Conservation (phyloP, 495 filamentous ascomycete genomes). For the Alectoria sarmentosa region DNA sequence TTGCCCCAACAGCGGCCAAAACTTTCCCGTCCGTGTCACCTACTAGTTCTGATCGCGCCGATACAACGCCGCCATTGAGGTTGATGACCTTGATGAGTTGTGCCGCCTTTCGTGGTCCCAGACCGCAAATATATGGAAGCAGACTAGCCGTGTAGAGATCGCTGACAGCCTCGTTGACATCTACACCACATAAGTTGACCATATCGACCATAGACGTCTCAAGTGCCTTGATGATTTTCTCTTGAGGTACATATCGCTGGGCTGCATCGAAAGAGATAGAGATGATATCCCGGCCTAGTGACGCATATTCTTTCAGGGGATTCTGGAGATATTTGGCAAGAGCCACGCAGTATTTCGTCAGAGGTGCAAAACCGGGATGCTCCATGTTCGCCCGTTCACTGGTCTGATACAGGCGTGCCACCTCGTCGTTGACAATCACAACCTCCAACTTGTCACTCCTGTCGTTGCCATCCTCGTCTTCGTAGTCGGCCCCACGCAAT, state of each 20-base stretch:
- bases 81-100: constrained; percentile 86
- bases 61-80: constrained; percentile 75
- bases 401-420: constrained; percentile 87
- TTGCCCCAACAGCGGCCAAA: constrained; percentile 72
- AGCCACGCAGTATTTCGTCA: constrained; percentile 82
- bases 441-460: constrained; percentile 71
- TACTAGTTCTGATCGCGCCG: constrained; percentile 74
- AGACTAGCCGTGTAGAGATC: constrained; percentile 77
- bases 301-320: constrained; percentile 91
- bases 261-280: constrained; percentile 83
- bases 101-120: constrained; percentile 87
- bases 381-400: constrained; percentile 75
- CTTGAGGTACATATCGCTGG: constrained; percentile 78
- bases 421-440: constrained; percentile 90
- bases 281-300: constrained; percentile 77
- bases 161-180: constrained; percentile 82
- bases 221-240: constrained; percentile 75
- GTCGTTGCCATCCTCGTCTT: constrained; percentile 57
- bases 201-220: constrained; percentile 96
- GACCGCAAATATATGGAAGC: constrained; percentile 83
- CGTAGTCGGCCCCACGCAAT: constrained; percentile 65
- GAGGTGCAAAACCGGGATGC: constrained; percentile 65
- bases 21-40: constrained; percentile 74
- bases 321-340: constrained; percentile 87
- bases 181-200: constrained; percentile 92